Base-by-base conservation (phyloP, 768 basidiomycete genomes). In the Gloeophyllum trabeum region DNA sequence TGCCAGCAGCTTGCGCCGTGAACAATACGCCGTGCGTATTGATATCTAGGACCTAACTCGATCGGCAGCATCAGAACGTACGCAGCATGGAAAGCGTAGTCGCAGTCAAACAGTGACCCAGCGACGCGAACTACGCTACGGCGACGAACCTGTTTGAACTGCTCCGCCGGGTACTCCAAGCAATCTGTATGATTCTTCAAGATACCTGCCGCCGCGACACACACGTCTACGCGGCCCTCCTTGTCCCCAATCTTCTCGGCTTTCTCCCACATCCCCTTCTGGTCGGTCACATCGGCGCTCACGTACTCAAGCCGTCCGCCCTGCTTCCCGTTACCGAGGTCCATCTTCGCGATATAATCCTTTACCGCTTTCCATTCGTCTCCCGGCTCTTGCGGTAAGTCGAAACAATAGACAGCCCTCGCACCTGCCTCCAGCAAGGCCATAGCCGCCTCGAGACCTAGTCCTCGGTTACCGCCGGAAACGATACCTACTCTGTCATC, bases 381-480 rank as follows among this genome's bases (percentile, higher is more conserved):
- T 1, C 75, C 75, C 0, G 83, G 75, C 28, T 32, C 10, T 32
- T 32, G 45, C 1, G 79, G 71, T 6, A 85, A 63, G 55, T 85
- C 83, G 10, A 82, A 60, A 53, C 80, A 82, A 56, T 85, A 84
- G 14, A 84, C 67, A 0, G 67, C 77, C 5, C 73, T 67, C 4
- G 80, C 81, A 24, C 85, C 85, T 12, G 75, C 79, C 61, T 88
- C 86, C 34, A 72, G 71, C 30, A 88, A 61, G 3, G 78, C 75
- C 43, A 87, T 61, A 24, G 82, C 82, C 79, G 83, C 81, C 62
- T 90, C 87, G 14, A 90, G 73, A 3, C 87, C 87, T 12, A 89
- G 71, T 0, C 86, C 67, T 26, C 64, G 63, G 47, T 64, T 61
- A 10, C 46, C 67, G 7, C 65, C 65, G 6, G 63, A 60, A 18